Percentiles rank a stretch among this genome's conserved stretches.
phyloP scores from a whole-genome alignment of 768 basidiomycete genomes.

The Cyclocybe cylindracea region DNA sequence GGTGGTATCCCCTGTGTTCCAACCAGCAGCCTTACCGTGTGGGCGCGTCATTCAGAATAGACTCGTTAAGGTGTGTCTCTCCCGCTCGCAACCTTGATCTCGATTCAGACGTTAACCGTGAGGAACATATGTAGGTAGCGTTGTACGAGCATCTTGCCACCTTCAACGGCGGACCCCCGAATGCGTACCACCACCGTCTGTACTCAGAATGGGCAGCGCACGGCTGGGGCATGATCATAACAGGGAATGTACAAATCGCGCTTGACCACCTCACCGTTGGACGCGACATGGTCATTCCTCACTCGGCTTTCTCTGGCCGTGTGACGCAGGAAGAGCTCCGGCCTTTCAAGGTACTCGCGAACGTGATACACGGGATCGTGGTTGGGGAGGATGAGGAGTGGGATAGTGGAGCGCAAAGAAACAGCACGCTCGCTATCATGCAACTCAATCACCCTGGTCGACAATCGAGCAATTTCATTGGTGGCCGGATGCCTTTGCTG shows the following conservation, averaged over 20 bases:
- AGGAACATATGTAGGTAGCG: conserved; percentile 57
- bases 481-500: conserved; percentile 61
- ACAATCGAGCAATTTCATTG: conserved; percentile 75
- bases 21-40: conserved; percentile 34
- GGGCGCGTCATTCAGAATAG: conserved; percentile 46
- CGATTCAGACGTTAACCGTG: background rate
- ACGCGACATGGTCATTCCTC: conserved; percentile 67
- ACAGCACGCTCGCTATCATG: conserved; percentile 60
- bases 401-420: background rate
- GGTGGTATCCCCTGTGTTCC: conserved; percentile 3
- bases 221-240: conserved; percentile 86
- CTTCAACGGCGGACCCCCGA: conserved; percentile 73
- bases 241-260: conserved; percentile 81
- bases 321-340: conserved; percentile 43
- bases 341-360: conserved; percentile 53
- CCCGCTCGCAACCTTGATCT: background rate
- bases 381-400: background rate
- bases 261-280: conserved; percentile 66
- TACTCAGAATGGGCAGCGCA: conserved; percentile 77
- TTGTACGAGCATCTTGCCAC: conserved; percentile 83
- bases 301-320: conserved; percentile 4
- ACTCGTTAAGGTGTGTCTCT: conserved; percentile 51
- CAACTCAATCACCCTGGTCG: conserved; percentile 85
- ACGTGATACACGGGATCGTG: conserved; percentile 44
- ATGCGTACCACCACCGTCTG: conserved; percentile 57